phyloP scores from a whole-genome alignment of 2,329 filamentous ascomycete species.

The Escovopsis sp. region DNA sequence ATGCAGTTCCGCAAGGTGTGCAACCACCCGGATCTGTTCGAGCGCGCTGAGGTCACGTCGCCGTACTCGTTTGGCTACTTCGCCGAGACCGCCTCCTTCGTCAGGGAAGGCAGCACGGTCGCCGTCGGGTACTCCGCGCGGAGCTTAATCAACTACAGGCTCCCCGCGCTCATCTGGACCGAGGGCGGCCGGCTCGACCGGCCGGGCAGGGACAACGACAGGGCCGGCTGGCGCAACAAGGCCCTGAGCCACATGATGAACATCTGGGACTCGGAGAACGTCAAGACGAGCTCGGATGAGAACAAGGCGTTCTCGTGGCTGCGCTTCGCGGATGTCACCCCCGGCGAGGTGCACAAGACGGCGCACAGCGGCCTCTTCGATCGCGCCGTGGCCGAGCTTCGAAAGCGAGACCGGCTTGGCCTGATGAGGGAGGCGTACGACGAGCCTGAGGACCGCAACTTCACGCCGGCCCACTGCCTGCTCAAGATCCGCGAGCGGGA shows the following conservation, averaged over 20 bases:
- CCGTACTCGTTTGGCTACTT: constrained; percentile 75
- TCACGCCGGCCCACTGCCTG: constrained; percentile 60
- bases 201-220: constrained; percentile 56
- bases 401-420: constrained; percentile 44
- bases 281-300: constrained; percentile 46
- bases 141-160: constrained; percentile 68
- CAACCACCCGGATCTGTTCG: constrained; percentile 94
- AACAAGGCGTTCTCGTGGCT: constrained; percentile 74
- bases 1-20: constrained; percentile 99
- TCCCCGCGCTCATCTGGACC: constrained; percentile 74
- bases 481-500: constrained; percentile 65
- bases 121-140: constrained; percentile 77
- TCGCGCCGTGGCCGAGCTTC: constrained; percentile 49
- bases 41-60: constrained; percentile 81
- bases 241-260: constrained; percentile 75
- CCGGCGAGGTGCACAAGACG: constrained; percentile 54
- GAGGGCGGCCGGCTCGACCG: constrained; percentile 63
- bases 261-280: constrained; percentile 72
- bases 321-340: constrained; percentile 67
- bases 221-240: constrained; percentile 66
- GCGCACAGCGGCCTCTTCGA: constrained; percentile 59
- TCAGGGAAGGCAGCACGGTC: constrained; percentile 72
- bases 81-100: constrained; percentile 88
- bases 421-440: constrained; percentile 58
- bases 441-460: constrained; percentile 45